Percentiles rank a stretch among this genome's conserved stretches.
These are phyloP conservation scores for Tuber microsphaerosporum DNA, from an alignment of 495 filamentous ascomycete genomes.

Conservation along the genomic window DNA sequence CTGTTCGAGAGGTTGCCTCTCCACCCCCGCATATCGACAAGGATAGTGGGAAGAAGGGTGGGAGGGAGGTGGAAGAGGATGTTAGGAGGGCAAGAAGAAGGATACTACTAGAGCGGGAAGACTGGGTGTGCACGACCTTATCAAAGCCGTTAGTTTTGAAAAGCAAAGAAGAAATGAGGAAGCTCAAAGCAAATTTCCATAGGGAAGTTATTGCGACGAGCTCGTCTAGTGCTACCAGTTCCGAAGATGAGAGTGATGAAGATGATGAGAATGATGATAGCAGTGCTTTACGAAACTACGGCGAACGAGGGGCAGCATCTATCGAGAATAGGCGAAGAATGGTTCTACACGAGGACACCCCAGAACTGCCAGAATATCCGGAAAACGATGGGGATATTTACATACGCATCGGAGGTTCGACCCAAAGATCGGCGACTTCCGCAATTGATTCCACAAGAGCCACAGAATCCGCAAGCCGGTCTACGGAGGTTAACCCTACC, in stretches of 20 bases:
- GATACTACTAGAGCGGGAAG: constrained; percentile 23
- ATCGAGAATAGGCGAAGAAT: background rate
- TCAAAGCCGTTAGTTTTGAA: constrained; percentile 24
- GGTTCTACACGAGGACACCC: background rate
- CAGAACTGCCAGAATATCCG: background rate
- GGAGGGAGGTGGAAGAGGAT: background rate
- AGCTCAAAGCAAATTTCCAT: background rate
- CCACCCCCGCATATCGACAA: background rate
- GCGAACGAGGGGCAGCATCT: background rate
- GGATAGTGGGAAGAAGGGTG: background rate
- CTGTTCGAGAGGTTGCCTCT: background rate
- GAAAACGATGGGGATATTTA: constrained; percentile 25
- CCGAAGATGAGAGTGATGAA: too few species aligned
- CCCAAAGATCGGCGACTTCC: constrained; percentile 10
- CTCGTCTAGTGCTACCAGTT: background rate
- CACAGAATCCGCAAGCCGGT: background rate
- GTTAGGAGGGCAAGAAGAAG: constrained; percentile 22
- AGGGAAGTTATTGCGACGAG: background rate
- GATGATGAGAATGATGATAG: background rate
- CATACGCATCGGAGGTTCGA: constrained; percentile 29
- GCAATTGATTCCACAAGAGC: background rate
- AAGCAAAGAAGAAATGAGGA: constrained; percentile 2
- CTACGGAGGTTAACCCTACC: background rate
- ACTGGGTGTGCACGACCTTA: constrained; percentile 32
- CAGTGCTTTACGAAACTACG: background rate